Percentiles rank a stretch among this genome's conserved stretches.
Evolutionary conservation across 306 rosid species (phyloP).

Genomic region (Herpetospermum pedunculosum): DNA sequence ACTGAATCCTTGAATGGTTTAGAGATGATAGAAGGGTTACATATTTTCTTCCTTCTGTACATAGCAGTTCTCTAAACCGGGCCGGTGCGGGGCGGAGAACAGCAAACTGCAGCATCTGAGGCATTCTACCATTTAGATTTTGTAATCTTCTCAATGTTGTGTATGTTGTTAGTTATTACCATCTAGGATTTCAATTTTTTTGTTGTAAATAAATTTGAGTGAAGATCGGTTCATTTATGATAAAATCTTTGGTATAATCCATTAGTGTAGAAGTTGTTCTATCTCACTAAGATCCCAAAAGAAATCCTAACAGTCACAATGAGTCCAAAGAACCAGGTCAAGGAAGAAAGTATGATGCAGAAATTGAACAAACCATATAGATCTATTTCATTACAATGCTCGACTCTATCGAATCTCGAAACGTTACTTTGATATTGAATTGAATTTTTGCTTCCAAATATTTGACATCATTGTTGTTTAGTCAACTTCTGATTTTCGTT

Average conservation of each 20-base stretch:
- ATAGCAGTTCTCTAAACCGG: not conserved
- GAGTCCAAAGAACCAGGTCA: not conserved
- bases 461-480: not conserved
- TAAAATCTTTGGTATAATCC: not conserved
- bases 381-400: not conserved
- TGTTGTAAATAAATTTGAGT: slow-evolving; percentile 2
- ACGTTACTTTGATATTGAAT: not conserved
- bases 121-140: not conserved
- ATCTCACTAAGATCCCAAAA: not conserved
- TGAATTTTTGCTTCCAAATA: not conserved
- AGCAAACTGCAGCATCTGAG: not conserved
- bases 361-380: not conserved
- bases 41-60: slow-evolving; percentile 10
- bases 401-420: not conserved
- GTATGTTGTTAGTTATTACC: not conserved
- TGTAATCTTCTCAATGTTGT: not conserved
- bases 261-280: not conserved
- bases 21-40: not conserved
- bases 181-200: not conserved
- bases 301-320: not conserved
- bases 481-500: not conserved
- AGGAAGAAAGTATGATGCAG: not conserved
- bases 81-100: not conserved
- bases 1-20: not conserved
- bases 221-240: not conserved